Evolutionary conservation across 2,329 filamentous ascomycete species (phyloP).

Genomic region (Seiridium unicorne): DNA sequence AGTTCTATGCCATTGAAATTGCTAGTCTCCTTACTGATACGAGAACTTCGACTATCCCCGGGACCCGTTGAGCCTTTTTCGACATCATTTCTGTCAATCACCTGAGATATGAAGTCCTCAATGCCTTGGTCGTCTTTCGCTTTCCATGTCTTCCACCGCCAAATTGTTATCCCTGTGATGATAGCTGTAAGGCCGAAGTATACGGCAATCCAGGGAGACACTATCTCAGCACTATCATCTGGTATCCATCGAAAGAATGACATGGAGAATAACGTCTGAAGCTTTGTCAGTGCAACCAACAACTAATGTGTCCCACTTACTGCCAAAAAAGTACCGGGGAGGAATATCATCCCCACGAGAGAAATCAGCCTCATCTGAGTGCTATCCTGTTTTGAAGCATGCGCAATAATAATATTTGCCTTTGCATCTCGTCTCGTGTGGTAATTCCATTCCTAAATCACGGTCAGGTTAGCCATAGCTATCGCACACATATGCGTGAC

Average conservation of each 20-base stretch:
- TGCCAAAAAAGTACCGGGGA: constrained; percentile 20
- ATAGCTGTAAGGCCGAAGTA: constrained; percentile 13
- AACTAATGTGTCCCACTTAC: constrained; percentile 10
- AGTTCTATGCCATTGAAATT: background rate
- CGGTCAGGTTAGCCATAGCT: background rate
- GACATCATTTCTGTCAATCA: background rate
- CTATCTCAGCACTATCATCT: constrained; percentile 9
- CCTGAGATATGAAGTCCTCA: background rate
- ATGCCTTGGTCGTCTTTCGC: background rate
- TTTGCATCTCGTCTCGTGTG: constrained; percentile 13
- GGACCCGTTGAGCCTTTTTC: background rate
- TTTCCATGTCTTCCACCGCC: background rate
- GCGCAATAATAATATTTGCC: constrained; percentile 14
- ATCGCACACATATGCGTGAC: background rate
- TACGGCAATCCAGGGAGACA: constrained; percentile 17
- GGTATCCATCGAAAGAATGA: constrained; percentile 19
- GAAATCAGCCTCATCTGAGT: constrained; percentile 16
- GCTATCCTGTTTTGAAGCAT: constrained; percentile 16
- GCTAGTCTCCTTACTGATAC: background rate
- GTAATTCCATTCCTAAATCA: constrained; percentile 18
- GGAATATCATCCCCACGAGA: constrained; percentile 18
- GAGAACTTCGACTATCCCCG: background rate
- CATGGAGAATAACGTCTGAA: constrained; percentile 19
- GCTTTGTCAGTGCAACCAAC: background rate
- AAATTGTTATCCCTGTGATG: constrained; percentile 3